These are phyloP conservation scores for Globisporangium mamillatum DNA, from an alignment of 352 stramenopile genomes.

Conservation along the genomic window DNA sequence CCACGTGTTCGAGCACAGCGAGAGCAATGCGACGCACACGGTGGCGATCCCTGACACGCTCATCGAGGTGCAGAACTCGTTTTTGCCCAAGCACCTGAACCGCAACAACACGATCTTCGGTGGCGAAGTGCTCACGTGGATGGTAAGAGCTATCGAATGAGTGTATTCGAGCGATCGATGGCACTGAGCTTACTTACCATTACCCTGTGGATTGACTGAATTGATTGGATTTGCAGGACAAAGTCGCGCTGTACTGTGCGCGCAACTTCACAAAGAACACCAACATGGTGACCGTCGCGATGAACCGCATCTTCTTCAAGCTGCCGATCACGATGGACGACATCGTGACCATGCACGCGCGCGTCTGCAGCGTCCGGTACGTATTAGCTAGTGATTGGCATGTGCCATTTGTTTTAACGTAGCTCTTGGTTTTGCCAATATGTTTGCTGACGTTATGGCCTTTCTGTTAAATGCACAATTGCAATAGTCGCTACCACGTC, in stretches of 20 bases:
- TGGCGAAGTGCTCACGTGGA: constrained; percentile 40
- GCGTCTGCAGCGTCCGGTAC: constrained; percentile 25
- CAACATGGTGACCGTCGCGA: constrained; percentile 25
- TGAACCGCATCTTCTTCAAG: constrained; percentile 35
- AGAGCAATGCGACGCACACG: constrained; percentile 36
- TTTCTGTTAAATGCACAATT: neutral
- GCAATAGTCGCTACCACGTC: constrained; percentile 21
- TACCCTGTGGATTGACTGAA: neutral
- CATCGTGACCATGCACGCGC: constrained; percentile 30
- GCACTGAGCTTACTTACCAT: neutral
- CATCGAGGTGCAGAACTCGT: constrained; percentile 74
- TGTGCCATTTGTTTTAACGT: neutral
- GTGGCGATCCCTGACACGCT: constrained; percentile 59
- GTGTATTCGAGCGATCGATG: neutral
- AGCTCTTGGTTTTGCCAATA: neutral
- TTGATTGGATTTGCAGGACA: constrained; percentile 11
- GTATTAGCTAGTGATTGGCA: neutral
- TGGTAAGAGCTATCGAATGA: neutral
- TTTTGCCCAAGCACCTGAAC: constrained; percentile 71
- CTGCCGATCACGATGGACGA: constrained; percentile 26
- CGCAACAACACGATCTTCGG: constrained; percentile 77
- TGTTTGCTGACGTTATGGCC: neutral
- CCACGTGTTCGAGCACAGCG: constrained; percentile 33
- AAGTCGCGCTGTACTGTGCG: constrained; percentile 26
- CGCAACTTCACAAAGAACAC: constrained; percentile 29